Evolutionary conservation across 1,284 basidiomycete genomes (phyloP).

Genomic region (Leccinum holopus): DNA sequence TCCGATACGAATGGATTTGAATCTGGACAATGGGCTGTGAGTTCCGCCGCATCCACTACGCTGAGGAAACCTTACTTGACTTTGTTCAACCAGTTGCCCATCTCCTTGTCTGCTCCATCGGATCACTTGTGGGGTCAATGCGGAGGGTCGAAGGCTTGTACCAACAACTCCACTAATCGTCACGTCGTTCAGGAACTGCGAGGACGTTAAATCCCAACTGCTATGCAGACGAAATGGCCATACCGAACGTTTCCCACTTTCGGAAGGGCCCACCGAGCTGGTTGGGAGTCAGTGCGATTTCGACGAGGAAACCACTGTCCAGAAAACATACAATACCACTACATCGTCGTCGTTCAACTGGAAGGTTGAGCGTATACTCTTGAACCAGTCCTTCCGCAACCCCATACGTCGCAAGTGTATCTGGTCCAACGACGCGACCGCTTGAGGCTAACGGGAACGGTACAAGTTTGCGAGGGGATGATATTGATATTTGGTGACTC

Average conservation of each 20-base stretch:
- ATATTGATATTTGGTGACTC: neutral
- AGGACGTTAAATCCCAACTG: neutral
- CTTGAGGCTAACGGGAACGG: neutral
- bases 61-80: conserved; percentile 10
- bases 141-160: neutral
- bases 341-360: conserved; percentile 15
- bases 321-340: conserved; percentile 22
- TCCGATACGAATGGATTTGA: conserved; percentile 14
- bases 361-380: neutral
- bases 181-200: conserved; percentile 16
- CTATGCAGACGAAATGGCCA: too few species aligned
- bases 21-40: conserved; percentile 5
- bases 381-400: neutral
- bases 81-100: conserved; percentile 10
- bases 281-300: conserved; percentile 6
- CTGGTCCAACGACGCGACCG: neutral
- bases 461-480: neutral
- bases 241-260: too few species aligned
- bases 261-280: conserved; percentile 9
- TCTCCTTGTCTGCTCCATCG: conserved; percentile 7
- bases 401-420: conserved; percentile 2
- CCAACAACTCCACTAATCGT: conserved; percentile 1
- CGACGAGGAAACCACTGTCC: neutral
- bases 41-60: neutral
- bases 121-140: conserved; percentile 3